phyloP scores from a whole-genome alignment of 2,329 filamentous ascomycete species.

The Colletotrichum sp. region DNA sequence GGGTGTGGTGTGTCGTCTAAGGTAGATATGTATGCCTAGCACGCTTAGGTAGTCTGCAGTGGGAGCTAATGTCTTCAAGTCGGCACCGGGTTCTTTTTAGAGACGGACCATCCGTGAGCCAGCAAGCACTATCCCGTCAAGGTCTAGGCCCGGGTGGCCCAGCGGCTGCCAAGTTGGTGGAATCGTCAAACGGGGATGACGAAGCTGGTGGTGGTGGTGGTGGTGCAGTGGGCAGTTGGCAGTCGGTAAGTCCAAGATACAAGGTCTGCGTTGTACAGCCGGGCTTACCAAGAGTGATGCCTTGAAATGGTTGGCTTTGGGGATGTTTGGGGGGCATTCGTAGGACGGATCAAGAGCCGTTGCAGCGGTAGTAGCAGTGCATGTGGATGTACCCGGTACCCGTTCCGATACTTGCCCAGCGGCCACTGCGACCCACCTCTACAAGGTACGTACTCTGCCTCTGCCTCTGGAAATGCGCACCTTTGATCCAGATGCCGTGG shows the following conservation, averaged over 20 bases:
- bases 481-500: background rate
- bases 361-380: slow-evolving; percentile 2
- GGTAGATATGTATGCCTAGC: background rate
- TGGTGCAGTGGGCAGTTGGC: background rate
- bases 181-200: slow-evolving; percentile 19
- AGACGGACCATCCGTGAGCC: slow-evolving; percentile 5
- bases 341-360: background rate
- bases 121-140: slow-evolving; percentile 14
- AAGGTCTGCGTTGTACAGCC: background rate
- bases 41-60: background rate
- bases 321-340: background rate
- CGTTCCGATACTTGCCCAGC: background rate
- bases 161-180: background rate
- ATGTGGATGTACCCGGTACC: slow-evolving; percentile 15
- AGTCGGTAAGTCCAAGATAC: background rate
- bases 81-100: slow-evolving; percentile 6
- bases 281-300: background rate
- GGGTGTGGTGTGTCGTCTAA: slow-evolving; percentile 2
- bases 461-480: background rate
- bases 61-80: slow-evolving; percentile 8
- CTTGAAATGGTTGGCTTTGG: background rate
- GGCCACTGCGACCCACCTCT: background rate
- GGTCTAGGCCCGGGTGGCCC: slow-evolving; percentile 9
- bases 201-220: background rate
- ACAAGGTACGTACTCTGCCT: background rate